Conservation (phyloP, 139 green algal species). For the Tetratostichococcus sp. region DNA sequence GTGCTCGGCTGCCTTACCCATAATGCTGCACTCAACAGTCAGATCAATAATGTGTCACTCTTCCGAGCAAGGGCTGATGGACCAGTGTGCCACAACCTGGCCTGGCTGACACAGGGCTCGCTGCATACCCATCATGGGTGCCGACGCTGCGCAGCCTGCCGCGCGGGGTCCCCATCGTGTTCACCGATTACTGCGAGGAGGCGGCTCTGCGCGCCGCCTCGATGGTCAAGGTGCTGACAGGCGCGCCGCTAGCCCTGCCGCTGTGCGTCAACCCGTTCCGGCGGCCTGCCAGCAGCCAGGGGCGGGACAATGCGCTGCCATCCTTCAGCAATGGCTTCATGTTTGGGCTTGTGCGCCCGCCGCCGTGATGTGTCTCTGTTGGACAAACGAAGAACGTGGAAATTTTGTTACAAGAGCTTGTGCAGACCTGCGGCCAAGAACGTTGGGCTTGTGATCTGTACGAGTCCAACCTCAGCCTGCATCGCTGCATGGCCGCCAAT, state of each 20-base stretch:
- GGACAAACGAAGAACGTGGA: too few species aligned
- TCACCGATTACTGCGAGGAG: constrained; percentile 25
- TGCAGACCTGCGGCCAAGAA: too few species aligned
- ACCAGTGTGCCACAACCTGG: not conserved
- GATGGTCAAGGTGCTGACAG: not conserved
- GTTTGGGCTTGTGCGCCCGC: constrained; percentile 1
- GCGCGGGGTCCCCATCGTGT: not conserved
- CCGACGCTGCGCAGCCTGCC: constrained; percentile 10
- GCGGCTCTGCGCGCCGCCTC: constrained; percentile 3
- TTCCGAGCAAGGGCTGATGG: too few species aligned
- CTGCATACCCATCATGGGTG: constrained; percentile 19
- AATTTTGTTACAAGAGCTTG: too few species aligned
- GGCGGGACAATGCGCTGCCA: constrained; percentile 8
- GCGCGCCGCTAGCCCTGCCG: not conserved
- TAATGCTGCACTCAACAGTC: too few species aligned
- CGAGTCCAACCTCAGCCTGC: too few species aligned
- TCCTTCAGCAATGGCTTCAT: constrained; percentile 16
- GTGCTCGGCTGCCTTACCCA: not conserved
- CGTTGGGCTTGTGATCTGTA: too few species aligned
- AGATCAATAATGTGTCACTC: too few species aligned
- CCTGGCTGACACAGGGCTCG: constrained; percentile 4
- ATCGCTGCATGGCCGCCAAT: too few species aligned
- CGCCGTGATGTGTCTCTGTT: too few species aligned
- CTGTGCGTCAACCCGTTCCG: constrained; percentile 10
- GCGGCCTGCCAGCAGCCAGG: constrained; percentile 7